These are phyloP conservation scores for Didymella pinodella DNA, from an alignment of 2,329 filamentous ascomycete genomes.

Conservation along the genomic window DNA sequence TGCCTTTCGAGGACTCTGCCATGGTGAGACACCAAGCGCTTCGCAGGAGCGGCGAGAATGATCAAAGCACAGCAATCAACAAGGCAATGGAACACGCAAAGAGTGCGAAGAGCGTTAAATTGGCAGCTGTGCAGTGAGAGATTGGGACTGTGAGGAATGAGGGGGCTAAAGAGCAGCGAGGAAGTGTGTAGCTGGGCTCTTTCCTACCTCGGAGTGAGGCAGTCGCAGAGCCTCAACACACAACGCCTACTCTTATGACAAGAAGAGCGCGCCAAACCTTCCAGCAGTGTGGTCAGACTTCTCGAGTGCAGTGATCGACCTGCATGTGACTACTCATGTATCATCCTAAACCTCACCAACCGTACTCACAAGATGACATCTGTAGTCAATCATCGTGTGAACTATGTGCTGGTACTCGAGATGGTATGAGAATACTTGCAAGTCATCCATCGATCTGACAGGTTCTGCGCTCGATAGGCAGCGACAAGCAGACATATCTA, in stretches of 20 bases:
- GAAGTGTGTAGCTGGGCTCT: constrained; percentile 23
- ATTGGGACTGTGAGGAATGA: neutral
- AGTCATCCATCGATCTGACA: neutral
- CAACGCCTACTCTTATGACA: neutral
- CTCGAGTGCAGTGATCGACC: neutral
- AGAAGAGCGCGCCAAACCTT: neutral
- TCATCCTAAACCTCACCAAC: neutral
- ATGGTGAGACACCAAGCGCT: constrained; percentile 17
- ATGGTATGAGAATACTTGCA: neutral
- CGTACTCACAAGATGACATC: neutral
- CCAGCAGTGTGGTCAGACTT: too few species aligned
- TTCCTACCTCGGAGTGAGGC: constrained; percentile 24
- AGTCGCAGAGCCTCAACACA: constrained; percentile 20
- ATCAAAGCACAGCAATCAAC: neutral
- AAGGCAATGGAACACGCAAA: neutral
- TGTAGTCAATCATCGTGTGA: neutral
- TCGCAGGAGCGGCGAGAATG: neutral
- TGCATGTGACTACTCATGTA: neutral
- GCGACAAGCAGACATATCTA: neutral
- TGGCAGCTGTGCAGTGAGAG: neutral
- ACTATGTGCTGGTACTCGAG: neutral
- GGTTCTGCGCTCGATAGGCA: neutral
- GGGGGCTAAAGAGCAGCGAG: constrained; percentile 4
- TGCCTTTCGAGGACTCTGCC: constrained; percentile 23
- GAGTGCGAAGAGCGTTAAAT: neutral